A percentile compares a stretch with the other conserved stretches of the same genome.
phyloP scores from a whole-genome alignment of 208 protist species.

The Trypanosoma platydactyli region DNA sequence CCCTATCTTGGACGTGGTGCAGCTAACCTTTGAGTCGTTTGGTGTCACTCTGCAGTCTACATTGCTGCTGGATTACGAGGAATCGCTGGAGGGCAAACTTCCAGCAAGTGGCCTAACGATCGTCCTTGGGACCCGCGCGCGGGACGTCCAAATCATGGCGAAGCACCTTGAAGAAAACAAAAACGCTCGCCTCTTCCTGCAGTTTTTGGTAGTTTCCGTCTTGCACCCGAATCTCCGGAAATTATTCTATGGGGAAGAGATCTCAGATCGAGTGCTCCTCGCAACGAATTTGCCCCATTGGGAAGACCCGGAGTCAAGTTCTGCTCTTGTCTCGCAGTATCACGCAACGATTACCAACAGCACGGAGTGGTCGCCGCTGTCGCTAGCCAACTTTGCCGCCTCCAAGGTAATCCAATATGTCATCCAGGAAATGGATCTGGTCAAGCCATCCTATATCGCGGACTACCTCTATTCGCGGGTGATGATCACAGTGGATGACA shows the following conservation, averaged over 20 bases:
- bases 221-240: constrained; percentile 26
- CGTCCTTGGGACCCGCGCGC: constrained; percentile 14
- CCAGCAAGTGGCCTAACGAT: constrained; percentile 15
- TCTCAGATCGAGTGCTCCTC: constrained; percentile 30
- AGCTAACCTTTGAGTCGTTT: constrained; percentile 17
- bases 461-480: constrained; percentile 28
- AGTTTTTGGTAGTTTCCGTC: constrained; percentile 29
- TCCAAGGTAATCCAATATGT: constrained; percentile 18
- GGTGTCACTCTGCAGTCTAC: constrained; percentile 7
- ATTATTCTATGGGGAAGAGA: constrained; percentile 14
- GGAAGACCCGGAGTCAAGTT: constrained; percentile 27
- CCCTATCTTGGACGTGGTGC: constrained; percentile 13
- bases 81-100: constrained; percentile 2
- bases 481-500: constrained; percentile 27
- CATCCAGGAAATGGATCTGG: constrained; percentile 11
- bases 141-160: constrained; percentile 24
- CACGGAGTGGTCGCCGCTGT: constrained; percentile 7
- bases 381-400: constrained; percentile 16
- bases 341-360: constrained; percentile 10
- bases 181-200: constrained; percentile 20
- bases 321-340: constrained; percentile 18
- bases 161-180: constrained; percentile 26
- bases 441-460: constrained; percentile 23
- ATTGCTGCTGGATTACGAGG: background rate
- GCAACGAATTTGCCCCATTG: constrained; percentile 49